These are phyloP conservation scores for Sporisorium reilianum DNA, from an alignment of 1,284 basidiomycete species.

Conservation along the genomic window DNA sequence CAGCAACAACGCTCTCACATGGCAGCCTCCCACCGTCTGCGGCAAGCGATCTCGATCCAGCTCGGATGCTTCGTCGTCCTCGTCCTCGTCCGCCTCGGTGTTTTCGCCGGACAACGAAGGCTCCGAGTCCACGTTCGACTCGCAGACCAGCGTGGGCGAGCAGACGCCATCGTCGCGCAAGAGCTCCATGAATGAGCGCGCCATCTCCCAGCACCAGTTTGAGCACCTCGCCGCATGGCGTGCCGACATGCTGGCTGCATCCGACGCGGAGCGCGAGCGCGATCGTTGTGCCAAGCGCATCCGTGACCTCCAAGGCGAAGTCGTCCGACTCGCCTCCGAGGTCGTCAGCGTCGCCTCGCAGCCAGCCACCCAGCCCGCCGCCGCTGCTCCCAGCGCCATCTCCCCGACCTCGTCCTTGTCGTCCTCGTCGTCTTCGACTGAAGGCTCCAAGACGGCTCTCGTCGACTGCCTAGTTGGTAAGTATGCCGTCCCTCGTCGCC, in stretches of 20 bases:
- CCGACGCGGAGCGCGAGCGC: conserved; percentile 23
- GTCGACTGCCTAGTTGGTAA: conserved; percentile 62
- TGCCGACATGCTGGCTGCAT: conserved; percentile 26
- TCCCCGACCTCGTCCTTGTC: conserved; percentile 28
- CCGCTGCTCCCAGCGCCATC: conserved; percentile 15
- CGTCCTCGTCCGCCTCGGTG: conserved; percentile 47
- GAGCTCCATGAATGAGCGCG: conserved; percentile 28
- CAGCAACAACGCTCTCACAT: conserved; percentile 3
- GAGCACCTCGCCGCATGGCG: conserved; percentile 39
- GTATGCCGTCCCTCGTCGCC: conserved; percentile 19
- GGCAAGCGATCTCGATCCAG: conserved; percentile 51
- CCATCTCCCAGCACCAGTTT: conserved; percentile 21
- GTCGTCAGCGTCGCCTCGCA: conserved; percentile 23
- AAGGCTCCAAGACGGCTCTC: conserved; percentile 40
- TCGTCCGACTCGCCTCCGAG: conserved; percentile 37
- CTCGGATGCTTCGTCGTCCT: conserved; percentile 42
- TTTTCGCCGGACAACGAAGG: conserved; percentile 42
- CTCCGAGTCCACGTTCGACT: conserved; percentile 27
- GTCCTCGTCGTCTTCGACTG: conserved; percentile 30
- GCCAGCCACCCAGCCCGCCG: conserved; percentile 10
- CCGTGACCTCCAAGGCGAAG: conserved; percentile 34
- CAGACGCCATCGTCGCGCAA: conserved; percentile 43
- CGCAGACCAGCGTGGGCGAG: conserved; percentile 39
- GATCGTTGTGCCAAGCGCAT: conserved; percentile 42
- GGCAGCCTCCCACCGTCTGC: conserved; percentile 24